A percentile compares a stretch with the other conserved stretches of the same genome.
Conservation (phyloP, 2,329 filamentous ascomycete species). For the Hymenoscyphus infarciens region DNA sequence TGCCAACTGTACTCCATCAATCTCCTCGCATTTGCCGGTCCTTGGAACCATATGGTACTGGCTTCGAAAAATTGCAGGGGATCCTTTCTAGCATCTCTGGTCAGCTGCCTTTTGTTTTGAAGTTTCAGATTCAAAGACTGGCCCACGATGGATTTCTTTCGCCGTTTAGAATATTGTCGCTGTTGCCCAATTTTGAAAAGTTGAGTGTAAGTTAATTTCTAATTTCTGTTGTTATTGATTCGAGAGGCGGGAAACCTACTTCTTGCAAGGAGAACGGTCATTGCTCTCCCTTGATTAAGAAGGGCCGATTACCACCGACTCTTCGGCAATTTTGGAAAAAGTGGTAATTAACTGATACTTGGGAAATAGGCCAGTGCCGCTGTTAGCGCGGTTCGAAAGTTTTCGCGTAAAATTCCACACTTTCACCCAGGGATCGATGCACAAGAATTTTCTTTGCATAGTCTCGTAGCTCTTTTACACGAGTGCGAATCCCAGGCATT, state of each 20-base stretch:
- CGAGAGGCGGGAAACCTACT: neutral
- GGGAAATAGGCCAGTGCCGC: neutral
- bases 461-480: slow-evolving; percentile 41
- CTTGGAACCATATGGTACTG: neutral
- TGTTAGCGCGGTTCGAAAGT: slow-evolving; percentile 2
- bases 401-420: slow-evolving; percentile 3
- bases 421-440: slow-evolving; percentile 4
- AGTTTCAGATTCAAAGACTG: slow-evolving; percentile 12
- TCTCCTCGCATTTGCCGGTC: neutral
- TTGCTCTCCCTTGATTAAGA: neutral
- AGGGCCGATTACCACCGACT: neutral
- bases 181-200: slow-evolving; percentile 43
- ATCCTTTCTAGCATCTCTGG: neutral
- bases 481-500: slow-evolving; percentile 39
- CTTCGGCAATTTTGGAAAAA: neutral
- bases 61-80: neutral
- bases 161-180: slow-evolving; percentile 46
- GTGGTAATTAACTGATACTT: neutral
- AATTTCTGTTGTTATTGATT: neutral
- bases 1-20: slow-evolving; percentile 8
- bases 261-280: neutral
- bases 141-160: slow-evolving; percentile 59
- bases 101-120: slow-evolving; percentile 4
- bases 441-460: slow-evolving; percentile 23
- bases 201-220: slow-evolving; percentile 20